Conservation (phyloP, 257 asterid species). For the Eucommia ulmoides region DNA sequence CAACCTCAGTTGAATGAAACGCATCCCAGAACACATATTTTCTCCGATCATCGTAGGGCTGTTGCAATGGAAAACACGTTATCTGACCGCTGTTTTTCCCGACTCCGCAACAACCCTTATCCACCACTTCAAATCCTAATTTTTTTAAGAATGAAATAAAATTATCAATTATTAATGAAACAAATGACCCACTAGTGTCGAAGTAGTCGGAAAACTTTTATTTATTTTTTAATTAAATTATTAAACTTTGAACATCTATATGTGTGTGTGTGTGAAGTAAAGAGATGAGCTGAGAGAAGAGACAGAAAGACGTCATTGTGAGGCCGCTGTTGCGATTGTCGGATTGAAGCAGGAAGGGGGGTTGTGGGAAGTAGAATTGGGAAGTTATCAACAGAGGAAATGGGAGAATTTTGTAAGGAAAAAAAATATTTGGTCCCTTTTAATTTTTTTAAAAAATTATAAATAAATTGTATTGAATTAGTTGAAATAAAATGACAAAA, state of each 20-base stretch:
- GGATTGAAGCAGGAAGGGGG: background rate
- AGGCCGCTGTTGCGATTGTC: too few species aligned
- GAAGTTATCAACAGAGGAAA: too few species aligned
- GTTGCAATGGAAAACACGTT: constrained; percentile 49
- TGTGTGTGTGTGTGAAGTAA: background rate
- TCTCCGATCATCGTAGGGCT: constrained; percentile 47
- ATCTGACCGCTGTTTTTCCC: constrained; percentile 68
- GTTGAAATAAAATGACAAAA: too few species aligned
- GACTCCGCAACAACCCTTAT: constrained; percentile 73
- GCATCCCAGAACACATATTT: constrained; percentile 86
- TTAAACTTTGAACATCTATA: background rate
- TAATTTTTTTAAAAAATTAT: too few species aligned
- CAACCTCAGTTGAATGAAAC: constrained; percentile 71
- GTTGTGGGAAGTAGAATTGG: background rate
- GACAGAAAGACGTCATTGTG: too few species aligned
- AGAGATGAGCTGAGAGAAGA: too few species aligned
- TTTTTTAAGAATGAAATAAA: background rate
- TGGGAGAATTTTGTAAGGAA: too few species aligned
- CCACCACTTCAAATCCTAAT: constrained; percentile 49
- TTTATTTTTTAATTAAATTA: too few species aligned
- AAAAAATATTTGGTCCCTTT: too few species aligned
- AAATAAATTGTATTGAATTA: too few species aligned
- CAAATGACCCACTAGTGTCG: too few species aligned
- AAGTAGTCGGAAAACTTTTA: too few species aligned
- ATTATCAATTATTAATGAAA: background rate